Evolutionary conservation across 495 filamentous ascomycete species (phyloP).

Genomic region (Oleoguttula mirabilis): DNA sequence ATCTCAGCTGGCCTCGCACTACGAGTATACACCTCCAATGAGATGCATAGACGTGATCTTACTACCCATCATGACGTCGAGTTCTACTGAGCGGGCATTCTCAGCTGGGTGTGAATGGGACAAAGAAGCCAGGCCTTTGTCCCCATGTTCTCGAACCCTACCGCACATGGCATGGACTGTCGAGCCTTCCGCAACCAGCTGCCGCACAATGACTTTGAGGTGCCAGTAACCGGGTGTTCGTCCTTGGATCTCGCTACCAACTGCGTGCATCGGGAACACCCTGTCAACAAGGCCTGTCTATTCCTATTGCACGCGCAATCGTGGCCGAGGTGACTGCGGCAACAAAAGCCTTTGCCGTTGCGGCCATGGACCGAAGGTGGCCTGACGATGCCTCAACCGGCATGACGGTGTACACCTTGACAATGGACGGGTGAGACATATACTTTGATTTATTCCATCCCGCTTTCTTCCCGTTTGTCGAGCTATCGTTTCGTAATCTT

Average conservation of each 20-base stretch:
- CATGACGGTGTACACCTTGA: background rate
- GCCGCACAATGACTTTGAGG: background rate
- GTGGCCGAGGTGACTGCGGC: background rate
- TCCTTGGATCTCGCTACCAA: background rate
- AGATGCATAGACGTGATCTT: too few relatives aligned
- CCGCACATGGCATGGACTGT: too few relatives aligned
- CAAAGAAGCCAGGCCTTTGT: too few relatives aligned
- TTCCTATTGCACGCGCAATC: background rate
- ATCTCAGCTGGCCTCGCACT: too few relatives aligned
- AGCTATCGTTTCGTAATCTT: background rate
- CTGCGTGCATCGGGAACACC: constrained; percentile 2
- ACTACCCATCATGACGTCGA: too few relatives aligned
- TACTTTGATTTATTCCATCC: background rate
- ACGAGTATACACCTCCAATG: too few relatives aligned
- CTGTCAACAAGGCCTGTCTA: constrained; percentile 1
- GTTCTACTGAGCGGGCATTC: too few relatives aligned
- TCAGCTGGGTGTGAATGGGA: too few relatives aligned
- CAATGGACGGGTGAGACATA: constrained; percentile 2
- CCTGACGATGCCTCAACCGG: background rate
- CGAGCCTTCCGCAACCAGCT: constrained; percentile 5
- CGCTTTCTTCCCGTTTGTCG: background rate
- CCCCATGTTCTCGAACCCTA: too few relatives aligned
- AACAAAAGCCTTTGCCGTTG: too few relatives aligned
- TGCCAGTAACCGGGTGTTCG: constrained; percentile 4
- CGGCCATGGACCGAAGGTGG: too few relatives aligned